These are phyloP conservation scores for Lotmaria passim DNA, from an alignment of 208 protist species.

Conservation along the genomic window DNA sequence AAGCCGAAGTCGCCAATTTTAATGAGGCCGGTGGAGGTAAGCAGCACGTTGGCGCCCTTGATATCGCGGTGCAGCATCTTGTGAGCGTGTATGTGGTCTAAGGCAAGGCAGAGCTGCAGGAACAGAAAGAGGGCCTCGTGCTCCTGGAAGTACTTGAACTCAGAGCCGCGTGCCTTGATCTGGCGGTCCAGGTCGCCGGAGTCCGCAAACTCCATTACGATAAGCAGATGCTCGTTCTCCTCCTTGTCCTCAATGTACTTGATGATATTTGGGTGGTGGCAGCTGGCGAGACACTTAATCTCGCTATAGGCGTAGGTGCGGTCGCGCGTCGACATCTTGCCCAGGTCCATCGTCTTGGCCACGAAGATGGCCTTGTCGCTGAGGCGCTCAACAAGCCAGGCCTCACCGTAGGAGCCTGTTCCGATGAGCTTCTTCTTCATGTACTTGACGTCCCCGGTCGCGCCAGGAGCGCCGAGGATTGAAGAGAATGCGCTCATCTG, in stretches of 20 bases:
- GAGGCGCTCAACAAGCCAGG: slow-evolving; percentile 73
- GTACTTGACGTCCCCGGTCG: slow-evolving; percentile 65
- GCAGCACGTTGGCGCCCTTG: slow-evolving; percentile 89
- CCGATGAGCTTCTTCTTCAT: slow-evolving; percentile 84
- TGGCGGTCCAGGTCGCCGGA: slow-evolving; percentile 86
- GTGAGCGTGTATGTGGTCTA: slow-evolving; percentile 90
- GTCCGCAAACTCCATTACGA: slow-evolving; percentile 91
- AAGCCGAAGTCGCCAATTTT: slow-evolving; percentile 94
- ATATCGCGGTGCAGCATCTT: slow-evolving; percentile 93
- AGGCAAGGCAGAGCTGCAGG: slow-evolving; percentile 81
- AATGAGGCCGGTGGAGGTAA: slow-evolving; percentile 86
- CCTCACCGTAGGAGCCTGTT: slow-evolving; percentile 87
- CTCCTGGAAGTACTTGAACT: slow-evolving; percentile 81
- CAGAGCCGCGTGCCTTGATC: slow-evolving; percentile 63
- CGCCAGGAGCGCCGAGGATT: slow-evolving; percentile 51
- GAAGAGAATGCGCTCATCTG: slow-evolving; percentile 35
- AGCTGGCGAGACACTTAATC: slow-evolving; percentile 86
- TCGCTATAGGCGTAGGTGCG: slow-evolving; percentile 85
- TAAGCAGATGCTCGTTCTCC: slow-evolving; percentile 79
- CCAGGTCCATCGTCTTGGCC: slow-evolving; percentile 84
- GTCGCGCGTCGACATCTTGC: slow-evolving; percentile 85
- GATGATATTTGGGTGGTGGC: slow-evolving; percentile 88
- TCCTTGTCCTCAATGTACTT: slow-evolving; percentile 86
- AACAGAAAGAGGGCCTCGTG: slow-evolving; percentile 89
- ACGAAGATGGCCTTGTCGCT: slow-evolving; percentile 75